A percentile compares a stretch with the other conserved stretches of the same genome.
Conservation (phyloP, 805 yeast species). For the Starmerella apis region DNA sequence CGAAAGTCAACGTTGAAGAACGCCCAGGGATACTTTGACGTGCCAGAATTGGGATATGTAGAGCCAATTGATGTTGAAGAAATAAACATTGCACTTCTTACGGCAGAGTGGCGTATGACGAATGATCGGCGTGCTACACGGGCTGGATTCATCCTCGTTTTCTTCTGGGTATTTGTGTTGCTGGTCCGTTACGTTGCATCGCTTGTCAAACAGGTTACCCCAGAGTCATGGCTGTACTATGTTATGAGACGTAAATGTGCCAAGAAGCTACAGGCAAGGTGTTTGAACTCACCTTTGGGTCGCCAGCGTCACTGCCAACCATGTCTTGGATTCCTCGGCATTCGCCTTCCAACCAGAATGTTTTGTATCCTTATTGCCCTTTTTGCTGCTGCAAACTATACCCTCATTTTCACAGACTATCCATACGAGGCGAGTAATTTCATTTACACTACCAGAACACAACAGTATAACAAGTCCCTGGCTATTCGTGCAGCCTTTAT, state of each 20-base stretch:
- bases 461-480: conserved; percentile 21
- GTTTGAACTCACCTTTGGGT: conserved; percentile 12
- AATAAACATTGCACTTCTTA: conserved; percentile 10
- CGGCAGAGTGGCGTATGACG: conserved; percentile 16
- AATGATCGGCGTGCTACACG: conserved; percentile 12
- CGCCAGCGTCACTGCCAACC: conserved; percentile 11
- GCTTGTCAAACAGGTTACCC: not conserved
- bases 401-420: conserved; percentile 23
- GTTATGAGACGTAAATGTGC: not conserved
- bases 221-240: not conserved
- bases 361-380: conserved; percentile 31
- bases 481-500: conserved; percentile 20
- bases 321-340: conserved; percentile 2
- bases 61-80: conserved; percentile 11
- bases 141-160: conserved; percentile 16
- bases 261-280: conserved; percentile 5
- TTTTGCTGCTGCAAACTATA: conserved; percentile 29
- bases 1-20: not conserved
- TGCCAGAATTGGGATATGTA: conserved; percentile 5
- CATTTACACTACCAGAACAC: conserved; percentile 18
- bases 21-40: not conserved
- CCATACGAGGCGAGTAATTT: conserved; percentile 15
- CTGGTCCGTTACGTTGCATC: conserved; percentile 1
- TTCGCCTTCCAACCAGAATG: conserved; percentile 31
- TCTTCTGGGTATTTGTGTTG: conserved; percentile 14